Evolutionary conservation across 768 basidiomycete genomes (phyloP).

Genomic region (Podaxis rugospora): DNA sequence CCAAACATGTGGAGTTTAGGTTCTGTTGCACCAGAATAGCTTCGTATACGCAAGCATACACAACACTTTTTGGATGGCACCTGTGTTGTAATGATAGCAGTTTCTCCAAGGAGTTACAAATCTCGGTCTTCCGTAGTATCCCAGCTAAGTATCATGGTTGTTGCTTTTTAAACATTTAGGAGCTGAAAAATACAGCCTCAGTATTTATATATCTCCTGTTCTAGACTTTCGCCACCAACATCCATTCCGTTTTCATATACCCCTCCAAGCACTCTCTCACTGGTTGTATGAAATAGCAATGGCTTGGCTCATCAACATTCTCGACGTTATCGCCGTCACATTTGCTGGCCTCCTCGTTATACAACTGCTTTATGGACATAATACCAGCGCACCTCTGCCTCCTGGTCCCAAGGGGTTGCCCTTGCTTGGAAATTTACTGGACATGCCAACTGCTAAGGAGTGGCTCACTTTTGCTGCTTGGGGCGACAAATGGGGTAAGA

Average conservation of each 20-base stretch:
- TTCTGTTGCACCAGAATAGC: too few species aligned
- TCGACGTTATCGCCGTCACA: constrained; percentile 16
- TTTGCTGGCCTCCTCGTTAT: constrained; percentile 15
- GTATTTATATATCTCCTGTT: constrained; percentile 1
- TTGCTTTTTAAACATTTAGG: background rate
- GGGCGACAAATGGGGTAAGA: constrained; percentile 40
- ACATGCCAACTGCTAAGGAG: constrained; percentile 42
- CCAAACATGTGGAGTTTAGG: too few species aligned
- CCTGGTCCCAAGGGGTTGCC: constrained; percentile 45
- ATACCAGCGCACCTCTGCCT: constrained; percentile 25
- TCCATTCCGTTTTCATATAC: background rate
- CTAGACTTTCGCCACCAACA: background rate
- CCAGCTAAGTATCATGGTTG: too few species aligned
- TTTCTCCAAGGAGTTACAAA: too few species aligned
- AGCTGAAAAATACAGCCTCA: background rate
- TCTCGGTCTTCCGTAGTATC: too few species aligned
- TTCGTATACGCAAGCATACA: too few species aligned
- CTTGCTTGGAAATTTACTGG: constrained; percentile 42
- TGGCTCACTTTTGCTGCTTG: constrained; percentile 42
- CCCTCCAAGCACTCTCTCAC: background rate
- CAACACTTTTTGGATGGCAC: too few species aligned
- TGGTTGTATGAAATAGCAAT: background rate
- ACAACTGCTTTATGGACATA: constrained; percentile 16
- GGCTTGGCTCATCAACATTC: constrained; percentile 12
- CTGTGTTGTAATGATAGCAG: too few species aligned